These are phyloP conservation scores for Penicillium dipodomyicola DNA, from an alignment of 495 filamentous ascomycete genomes.

Conservation along the genomic window DNA sequence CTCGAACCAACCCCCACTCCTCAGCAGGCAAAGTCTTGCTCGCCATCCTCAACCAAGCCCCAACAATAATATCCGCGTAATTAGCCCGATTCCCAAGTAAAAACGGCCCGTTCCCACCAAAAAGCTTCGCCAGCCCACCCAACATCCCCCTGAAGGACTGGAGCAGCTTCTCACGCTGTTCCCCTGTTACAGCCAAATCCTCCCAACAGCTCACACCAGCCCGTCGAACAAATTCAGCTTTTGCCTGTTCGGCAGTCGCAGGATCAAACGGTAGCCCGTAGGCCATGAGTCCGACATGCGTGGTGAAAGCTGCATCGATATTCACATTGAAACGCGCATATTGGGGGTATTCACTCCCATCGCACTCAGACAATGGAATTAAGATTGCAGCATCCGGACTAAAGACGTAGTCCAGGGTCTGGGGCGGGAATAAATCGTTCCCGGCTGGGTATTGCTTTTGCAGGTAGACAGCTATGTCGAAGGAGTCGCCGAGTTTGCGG, in stretches of 20 bases:
- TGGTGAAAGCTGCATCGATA: constrained; percentile 51
- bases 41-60: constrained; percentile 56
- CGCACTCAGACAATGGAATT: constrained; percentile 31
- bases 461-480: constrained; percentile 60
- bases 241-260: constrained; percentile 34
- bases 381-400: constrained; percentile 8
- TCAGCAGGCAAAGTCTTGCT: constrained; percentile 27
- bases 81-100: constrained; percentile 42
- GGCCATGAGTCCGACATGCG: constrained; percentile 33
- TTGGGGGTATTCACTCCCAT: constrained; percentile 16
- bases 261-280: constrained; percentile 46
- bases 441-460: constrained; percentile 46
- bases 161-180: constrained; percentile 39
- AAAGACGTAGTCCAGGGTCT: constrained; percentile 30
- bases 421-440: constrained; percentile 41
- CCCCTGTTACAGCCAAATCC: constrained; percentile 40
- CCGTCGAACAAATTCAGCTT: constrained; percentile 47
- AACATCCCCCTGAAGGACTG: constrained; percentile 39
- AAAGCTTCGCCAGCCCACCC: constrained; percentile 45
- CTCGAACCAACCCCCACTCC: constrained; percentile 51
- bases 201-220: constrained; percentile 47
- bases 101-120: constrained; percentile 47
- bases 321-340: constrained; percentile 46
- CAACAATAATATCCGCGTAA: constrained; percentile 65
- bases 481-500: constrained; percentile 54